These are phyloP conservation scores for Tricholoma sp. DNA, from an alignment of 768 basidiomycete species.

Conservation along the genomic window DNA sequence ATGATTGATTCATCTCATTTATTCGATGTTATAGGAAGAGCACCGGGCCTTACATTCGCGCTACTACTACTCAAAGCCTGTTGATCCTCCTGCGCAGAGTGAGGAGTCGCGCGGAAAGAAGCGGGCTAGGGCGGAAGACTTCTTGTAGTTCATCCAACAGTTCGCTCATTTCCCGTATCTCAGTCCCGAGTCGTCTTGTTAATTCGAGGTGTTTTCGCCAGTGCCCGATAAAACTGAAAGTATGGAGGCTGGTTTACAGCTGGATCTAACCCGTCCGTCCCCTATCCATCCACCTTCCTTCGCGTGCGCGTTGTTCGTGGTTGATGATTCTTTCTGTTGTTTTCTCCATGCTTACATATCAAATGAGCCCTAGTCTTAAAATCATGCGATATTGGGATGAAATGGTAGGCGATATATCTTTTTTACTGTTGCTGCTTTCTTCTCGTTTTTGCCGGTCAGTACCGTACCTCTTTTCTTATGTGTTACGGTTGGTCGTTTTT, in stretches of 20 bases:
- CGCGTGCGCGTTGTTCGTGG: not conserved
- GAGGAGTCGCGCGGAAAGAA: slow-evolving; percentile 79
- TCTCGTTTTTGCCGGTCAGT: slow-evolving; percentile 1
- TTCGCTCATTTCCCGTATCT: not conserved
- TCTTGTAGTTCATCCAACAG: slow-evolving; percentile 40
- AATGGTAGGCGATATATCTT: slow-evolving; percentile 1
- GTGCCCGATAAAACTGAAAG: not conserved
- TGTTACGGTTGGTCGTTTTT: slow-evolving; percentile 1
- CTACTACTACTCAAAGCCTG: slow-evolving; percentile 52
- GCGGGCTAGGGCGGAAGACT: slow-evolving; percentile 82
- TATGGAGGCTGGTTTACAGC: not conserved
- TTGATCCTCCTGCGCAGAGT: slow-evolving; percentile 23
- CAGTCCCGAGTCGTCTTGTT: not conserved
- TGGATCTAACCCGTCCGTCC: not conserved
- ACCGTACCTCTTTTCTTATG: not conserved
- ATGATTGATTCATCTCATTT: slow-evolving; percentile 1
- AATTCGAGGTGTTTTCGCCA: not conserved
- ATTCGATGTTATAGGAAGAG: slow-evolving; percentile 54
- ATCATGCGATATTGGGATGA: not conserved
- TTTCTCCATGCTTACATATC: slow-evolving; percentile 1
- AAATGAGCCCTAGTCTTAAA: not conserved
- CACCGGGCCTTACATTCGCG: slow-evolving; percentile 59
- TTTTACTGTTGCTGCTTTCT: not conserved
- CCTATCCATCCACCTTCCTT: not conserved
- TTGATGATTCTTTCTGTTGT: not conserved